Evolutionary conservation across 148 eudicot genomes (phyloP), one percentile per base, ranked within the genome.

Genomic region (Beta vulgaris): DNA sequence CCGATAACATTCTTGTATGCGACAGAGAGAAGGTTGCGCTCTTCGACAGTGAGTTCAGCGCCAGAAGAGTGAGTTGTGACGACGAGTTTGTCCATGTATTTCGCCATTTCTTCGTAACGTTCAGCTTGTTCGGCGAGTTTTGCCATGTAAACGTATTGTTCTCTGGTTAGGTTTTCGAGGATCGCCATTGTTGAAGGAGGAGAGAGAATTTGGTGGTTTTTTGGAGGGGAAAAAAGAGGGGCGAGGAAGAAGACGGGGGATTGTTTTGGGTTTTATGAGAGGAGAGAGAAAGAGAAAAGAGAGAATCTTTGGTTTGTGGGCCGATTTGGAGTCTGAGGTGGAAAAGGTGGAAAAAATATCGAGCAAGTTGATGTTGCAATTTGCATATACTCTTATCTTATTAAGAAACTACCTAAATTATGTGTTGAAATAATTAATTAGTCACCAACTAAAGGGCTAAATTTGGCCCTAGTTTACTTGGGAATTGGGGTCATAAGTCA

Each of bases 1-100:
- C 97, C 97, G 88, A 91, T 91, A 10, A 92, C 94, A 84, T 92
- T 92, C 86, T 93, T 93, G 82, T 93, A 93, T 42, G 98, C 98
- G 18, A 93, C 98, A 25, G 97, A 91, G 64, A 93, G 94, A 35
- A 93, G 90, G 81, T 93, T 93, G 0, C 98, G 89, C 74, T 93
- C 98, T 76, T 93, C 98, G 43, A 91, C 88, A 32, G 91, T 83
- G 68, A 86, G 84, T 60, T 86, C 89, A n/a, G 69, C 61, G 55
- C 68, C 74, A 48, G 78, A 53, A 0, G 76, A 42, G 1, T 84
- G 40, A 11, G 77, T 69, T 49, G 69, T 61, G 49, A 84, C 85
- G 34, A 81, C 83, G 8, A 90, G 84, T 31, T 83, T 81, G 68
- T 88, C 91, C 93, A 90, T 90, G 91, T 80, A 90, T 21, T 83